Evolutionary conservation across 768 basidiomycete species (phyloP), one percentile per base, ranked within the genome.

Genomic region (Tephrocybe sp.): DNA sequence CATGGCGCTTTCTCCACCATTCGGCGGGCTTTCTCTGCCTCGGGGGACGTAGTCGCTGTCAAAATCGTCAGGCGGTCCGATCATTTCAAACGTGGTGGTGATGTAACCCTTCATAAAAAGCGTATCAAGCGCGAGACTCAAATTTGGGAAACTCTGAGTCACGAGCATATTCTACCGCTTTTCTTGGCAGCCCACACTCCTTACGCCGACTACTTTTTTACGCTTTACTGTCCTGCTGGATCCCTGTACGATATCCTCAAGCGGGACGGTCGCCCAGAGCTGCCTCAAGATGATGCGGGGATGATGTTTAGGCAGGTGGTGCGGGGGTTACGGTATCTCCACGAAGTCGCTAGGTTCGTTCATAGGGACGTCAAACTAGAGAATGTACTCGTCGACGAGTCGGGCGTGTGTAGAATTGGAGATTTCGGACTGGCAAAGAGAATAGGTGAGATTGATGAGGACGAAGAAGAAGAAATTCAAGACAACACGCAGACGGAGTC

Each of bases 351-450:
- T 22, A 69, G 77, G 7, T 80, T 87, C 57, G 87, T 94, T 46
- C 95, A 99, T 71, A 81, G 93, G 58, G 97, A 99, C 69, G 73
- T 99, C 66, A 99, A 99, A 72, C 80, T 97, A 51, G 97, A 98
- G 70, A 99, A 99, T 71, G 83, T 98, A 42, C 80, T 98, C 36
- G 84, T 94, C 45, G 91, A 94, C 65, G 88, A 91, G 63, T 83
- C 80, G 73, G 88, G 90, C 47, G 77, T 84, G n/a, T 93, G 91
- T 72, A 82, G 83, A 61, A 86, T 95, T 25, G 73, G 75, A 37
- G 92, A 94, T 69, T 94, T 94, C 69, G 91, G 91, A 42, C 80
- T 94, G 73, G 76, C 89, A 16, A 76, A 78, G 60, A 73, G 73
- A 49, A 82, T 91, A 34, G 83, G 80, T 58, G 78, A 77, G 55